Conservation (phyloP, 305 asterid genomes). For the Solanum hybrid region DNA sequence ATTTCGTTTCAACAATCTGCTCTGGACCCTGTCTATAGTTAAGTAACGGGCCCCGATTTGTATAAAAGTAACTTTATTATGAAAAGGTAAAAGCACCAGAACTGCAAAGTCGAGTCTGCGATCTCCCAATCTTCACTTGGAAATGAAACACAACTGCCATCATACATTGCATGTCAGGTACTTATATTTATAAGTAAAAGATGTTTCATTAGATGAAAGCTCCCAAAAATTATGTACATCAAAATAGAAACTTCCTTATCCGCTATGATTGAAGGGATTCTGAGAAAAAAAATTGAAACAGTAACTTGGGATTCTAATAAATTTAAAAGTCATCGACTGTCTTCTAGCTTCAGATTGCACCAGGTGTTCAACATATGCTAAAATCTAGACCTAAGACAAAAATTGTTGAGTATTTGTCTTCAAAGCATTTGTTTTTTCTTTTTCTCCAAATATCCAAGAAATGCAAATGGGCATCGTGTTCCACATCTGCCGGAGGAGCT, state of each 20-base stretch:
- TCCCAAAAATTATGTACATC: neutral
- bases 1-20: neutral
- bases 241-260: neutral
- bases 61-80: neutral
- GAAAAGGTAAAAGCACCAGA: constrained; percentile 42
- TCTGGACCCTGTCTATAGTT: neutral
- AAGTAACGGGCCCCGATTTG: neutral
- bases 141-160: constrained; percentile 71
- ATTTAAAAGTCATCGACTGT: neutral
- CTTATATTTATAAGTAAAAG: neutral
- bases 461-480: neutral
- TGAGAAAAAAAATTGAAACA: neutral
- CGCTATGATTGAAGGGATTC: neutral
- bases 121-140: constrained; percentile 88
- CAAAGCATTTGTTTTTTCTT: neutral
- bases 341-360: neutral
- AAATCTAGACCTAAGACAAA: neutral
- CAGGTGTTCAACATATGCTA: neutral
- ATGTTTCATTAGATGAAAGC: neutral
- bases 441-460: neutral
- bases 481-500: neutral
- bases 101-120: constrained; percentile 80
- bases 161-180: constrained; percentile 16
- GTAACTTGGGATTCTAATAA: neutral
- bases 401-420: neutral